phyloP scores from a whole-genome alignment of 345 rosid species.

The Citrus maxima region DNA sequence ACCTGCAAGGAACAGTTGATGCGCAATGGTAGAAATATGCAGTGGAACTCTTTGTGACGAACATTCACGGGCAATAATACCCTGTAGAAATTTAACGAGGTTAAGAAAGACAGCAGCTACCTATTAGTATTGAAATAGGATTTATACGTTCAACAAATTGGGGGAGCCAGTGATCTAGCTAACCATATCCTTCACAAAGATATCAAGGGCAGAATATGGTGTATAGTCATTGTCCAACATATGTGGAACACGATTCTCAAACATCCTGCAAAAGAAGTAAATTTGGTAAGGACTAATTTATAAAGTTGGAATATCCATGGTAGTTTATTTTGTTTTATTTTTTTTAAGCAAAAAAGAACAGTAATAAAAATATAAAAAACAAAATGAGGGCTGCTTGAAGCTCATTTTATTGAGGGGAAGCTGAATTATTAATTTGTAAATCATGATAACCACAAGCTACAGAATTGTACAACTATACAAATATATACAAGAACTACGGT shows the following conservation, averaged over 20 bases:
- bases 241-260: conserved; percentile 96
- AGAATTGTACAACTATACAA: neutral
- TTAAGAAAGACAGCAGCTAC: neutral
- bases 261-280: conserved; percentile 69
- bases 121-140: neutral
- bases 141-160: neutral
- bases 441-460: neutral
- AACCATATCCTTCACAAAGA: conserved; percentile 97
- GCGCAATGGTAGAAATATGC: conserved; percentile 73
- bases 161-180: conserved; percentile 19
- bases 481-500: neutral
- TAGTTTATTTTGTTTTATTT: neutral
- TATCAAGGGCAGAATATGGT: conserved; percentile 92
- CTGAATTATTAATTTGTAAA: neutral
- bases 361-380: neutral
- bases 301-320: neutral
- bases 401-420: neutral
- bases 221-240: conserved; percentile 93
- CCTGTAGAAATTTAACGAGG: conserved; percentile 45
- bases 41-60: conserved; percentile 74
- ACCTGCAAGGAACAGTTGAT: conserved; percentile 88
- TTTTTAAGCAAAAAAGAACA: too few relatives aligned
- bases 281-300: neutral
- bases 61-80: conserved; percentile 79
- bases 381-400: neutral